Conservation (phyloP, 345 rosid genomes). For the Atalantia buxifolia region DNA sequence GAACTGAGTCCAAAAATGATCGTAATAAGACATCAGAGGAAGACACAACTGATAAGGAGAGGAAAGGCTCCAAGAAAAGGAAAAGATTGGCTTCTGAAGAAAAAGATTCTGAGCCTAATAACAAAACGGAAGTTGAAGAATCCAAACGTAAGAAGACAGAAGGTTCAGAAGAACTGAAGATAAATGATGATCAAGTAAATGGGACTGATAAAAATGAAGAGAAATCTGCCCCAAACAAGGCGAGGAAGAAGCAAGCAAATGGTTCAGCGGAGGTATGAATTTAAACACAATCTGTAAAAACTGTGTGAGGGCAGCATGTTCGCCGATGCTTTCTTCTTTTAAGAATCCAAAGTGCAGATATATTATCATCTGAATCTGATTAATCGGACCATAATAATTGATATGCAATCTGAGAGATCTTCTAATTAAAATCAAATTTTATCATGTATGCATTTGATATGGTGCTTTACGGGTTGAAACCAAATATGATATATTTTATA, state of each 20-base stretch:
- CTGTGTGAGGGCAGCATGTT: background rate
- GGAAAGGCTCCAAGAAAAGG: constrained; percentile 63
- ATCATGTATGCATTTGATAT: background rate
- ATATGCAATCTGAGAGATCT: background rate
- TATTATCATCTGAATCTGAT: background rate
- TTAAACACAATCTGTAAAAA: background rate
- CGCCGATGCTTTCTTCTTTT: background rate
- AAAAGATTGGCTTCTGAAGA: constrained; percentile 60
- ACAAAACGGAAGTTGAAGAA: constrained; percentile 38
- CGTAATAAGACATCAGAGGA: constrained; percentile 15
- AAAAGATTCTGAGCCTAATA: constrained; percentile 24
- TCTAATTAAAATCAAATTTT: background rate
- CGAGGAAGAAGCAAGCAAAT: constrained; percentile 36
- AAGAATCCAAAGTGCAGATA: background rate
- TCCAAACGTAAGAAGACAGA: constrained; percentile 53
- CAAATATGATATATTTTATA: background rate
- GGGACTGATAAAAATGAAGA: constrained; percentile 35
- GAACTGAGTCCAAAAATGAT: constrained; percentile 17
- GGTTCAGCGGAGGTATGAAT: constrained; percentile 61
- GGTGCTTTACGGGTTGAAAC: background rate
- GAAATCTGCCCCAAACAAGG: constrained; percentile 35
- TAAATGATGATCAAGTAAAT: constrained; percentile 22
- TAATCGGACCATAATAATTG: background rate
- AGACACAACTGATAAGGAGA: constrained; percentile 21
- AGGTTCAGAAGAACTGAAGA: constrained; percentile 25